phyloP scores from a whole-genome alignment of 345 rosid genomes.

The Heritiera littoralis region DNA sequence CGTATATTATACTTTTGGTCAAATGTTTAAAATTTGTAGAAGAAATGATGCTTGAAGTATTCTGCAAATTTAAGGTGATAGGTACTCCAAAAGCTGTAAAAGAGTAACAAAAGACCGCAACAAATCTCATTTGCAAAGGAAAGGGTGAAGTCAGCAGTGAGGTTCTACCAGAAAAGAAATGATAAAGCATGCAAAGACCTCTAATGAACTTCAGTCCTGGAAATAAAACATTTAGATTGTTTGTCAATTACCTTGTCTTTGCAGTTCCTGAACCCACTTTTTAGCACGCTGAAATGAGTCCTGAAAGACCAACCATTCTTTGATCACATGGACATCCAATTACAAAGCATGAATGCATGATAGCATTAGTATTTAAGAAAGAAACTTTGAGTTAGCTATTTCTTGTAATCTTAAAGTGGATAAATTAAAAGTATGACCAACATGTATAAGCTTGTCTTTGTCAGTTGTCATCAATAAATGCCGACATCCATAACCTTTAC shows the following conservation, averaged over 20 bases:
- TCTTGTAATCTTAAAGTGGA: neutral
- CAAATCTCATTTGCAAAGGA: neutral
- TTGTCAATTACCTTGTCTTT: slow-evolving; percentile 26
- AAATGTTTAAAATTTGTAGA: slow-evolving; percentile 3
- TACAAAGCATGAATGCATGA: neutral
- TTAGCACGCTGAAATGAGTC: slow-evolving; percentile 27
- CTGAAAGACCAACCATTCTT: slow-evolving; percentile 7
- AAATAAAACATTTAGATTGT: neutral
- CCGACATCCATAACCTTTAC: neutral
- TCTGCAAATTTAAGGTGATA: neutral
- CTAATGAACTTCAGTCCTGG: neutral
- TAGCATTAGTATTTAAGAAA: neutral
- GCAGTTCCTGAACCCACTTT: slow-evolving; percentile 28
- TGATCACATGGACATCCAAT: neutral
- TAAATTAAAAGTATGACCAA: neutral
- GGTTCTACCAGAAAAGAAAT: neutral
- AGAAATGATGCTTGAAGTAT: neutral
- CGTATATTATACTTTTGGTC: neutral
- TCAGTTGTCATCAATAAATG: neutral
- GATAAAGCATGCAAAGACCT: neutral
- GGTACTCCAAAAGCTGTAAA: neutral
- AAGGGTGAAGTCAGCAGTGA: neutral
- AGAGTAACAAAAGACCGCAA: neutral
- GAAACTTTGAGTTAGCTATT: neutral
- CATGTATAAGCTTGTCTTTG: neutral